Conservation (phyloP, 192 early-diverging fungal genomes). For the Entomortierella beljakovae region DNA sequence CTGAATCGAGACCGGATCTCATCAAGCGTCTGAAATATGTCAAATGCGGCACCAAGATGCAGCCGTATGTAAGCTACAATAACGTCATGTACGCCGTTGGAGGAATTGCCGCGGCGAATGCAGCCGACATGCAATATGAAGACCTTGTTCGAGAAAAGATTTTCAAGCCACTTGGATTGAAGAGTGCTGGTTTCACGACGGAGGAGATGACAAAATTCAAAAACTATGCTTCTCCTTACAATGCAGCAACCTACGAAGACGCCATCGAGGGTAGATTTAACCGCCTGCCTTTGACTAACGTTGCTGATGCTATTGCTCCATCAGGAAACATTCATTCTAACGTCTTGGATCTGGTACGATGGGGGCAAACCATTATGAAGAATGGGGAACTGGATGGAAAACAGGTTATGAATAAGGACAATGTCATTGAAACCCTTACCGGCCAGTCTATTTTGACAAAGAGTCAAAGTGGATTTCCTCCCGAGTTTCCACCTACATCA, state of each 20-base stretch:
- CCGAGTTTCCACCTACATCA: too few relatives aligned
- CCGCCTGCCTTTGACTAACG: background rate
- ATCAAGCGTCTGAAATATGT: conserved; percentile 25
- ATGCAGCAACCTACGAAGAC: conserved; percentile 14
- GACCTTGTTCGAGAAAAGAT: conserved; percentile 16
- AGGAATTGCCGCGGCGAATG: conserved; percentile 33
- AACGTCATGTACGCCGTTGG: conserved; percentile 20
- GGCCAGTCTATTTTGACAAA: too few relatives aligned
- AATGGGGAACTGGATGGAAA: too few relatives aligned
- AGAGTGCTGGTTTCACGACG: conserved; percentile 18
- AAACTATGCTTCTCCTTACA: conserved; percentile 13
- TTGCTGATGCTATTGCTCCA: background rate
- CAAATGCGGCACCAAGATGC: background rate
- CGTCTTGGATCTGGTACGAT: too few relatives aligned
- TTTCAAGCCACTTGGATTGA: conserved; percentile 16
- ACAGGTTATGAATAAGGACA: too few relatives aligned
- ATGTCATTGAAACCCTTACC: too few relatives aligned
- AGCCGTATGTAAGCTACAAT: conserved; percentile 1
- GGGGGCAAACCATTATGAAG: too few relatives aligned
- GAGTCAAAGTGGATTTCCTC: too few relatives aligned
- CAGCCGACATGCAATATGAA: conserved; percentile 11
- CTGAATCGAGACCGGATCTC: conserved; percentile 1
- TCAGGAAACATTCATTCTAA: too few relatives aligned
- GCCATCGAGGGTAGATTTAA: conserved; percentile 7
- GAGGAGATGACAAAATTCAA: conserved; percentile 21